Evolutionary conservation across 1,139 yeast species (phyloP).

Genomic region (Scheffersomyces segobiensis): DNA sequence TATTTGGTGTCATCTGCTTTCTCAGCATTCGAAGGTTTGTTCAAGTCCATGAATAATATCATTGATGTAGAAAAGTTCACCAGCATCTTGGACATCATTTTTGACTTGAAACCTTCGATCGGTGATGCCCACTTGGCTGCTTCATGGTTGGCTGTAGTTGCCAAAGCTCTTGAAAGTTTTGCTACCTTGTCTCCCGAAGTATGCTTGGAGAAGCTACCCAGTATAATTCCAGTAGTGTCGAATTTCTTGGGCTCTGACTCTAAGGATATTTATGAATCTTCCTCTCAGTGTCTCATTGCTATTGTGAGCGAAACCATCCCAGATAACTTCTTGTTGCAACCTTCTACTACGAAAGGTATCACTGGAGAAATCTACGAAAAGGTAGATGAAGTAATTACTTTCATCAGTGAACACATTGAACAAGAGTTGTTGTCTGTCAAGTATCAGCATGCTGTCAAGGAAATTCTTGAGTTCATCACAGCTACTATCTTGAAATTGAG

Average conservation of each 20-base stretch:
- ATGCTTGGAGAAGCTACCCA: conserved; percentile 58
- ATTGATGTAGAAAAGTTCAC: conserved; percentile 63
- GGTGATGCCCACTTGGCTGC: conserved; percentile 87
- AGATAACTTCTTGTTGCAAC: conserved; percentile 54
- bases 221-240: conserved; percentile 56
- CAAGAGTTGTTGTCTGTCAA: conserved; percentile 68
- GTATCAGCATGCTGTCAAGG: conserved; percentile 76
- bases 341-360: conserved; percentile 42
- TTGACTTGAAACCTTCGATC: conserved; percentile 76
- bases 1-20: conserved; percentile 79
- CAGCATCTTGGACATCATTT: conserved; percentile 66
- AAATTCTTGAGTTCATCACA: conserved; percentile 69
- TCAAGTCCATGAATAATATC: conserved; percentile 69
- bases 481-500: conserved; percentile 66
- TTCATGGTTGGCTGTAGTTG: conserved; percentile 92
- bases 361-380: conserved; percentile 50
- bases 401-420: conserved; percentile 51
- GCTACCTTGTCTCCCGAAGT: conserved; percentile 57
- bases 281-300: conserved; percentile 86
- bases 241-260: conserved; percentile 68
- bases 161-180: conserved; percentile 78
- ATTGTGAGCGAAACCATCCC: conserved; percentile 66
- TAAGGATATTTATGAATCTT: conserved; percentile 68
- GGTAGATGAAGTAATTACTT: conserved; percentile 53
- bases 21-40: conserved; percentile 81